phyloP scores from a whole-genome alignment of 441 rosid genomes.

The Isatis lusitanica region DNA sequence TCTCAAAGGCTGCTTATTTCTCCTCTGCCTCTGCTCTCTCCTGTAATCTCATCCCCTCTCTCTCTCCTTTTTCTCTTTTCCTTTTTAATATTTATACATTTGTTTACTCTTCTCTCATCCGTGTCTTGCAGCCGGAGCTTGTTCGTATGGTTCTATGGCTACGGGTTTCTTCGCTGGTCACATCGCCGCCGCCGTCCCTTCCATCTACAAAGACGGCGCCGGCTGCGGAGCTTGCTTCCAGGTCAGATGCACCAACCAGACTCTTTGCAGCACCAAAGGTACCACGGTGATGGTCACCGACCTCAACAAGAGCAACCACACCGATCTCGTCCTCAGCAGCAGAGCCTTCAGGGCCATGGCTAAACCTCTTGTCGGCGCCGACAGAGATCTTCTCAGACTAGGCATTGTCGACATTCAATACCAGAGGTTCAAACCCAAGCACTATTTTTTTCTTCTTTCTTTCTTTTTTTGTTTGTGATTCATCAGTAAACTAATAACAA shows the following conservation, averaged over 20 bases:
- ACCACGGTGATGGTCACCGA: slow-evolving; percentile 71
- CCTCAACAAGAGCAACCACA: slow-evolving; percentile 55
- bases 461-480: not conserved
- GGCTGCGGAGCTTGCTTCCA: slow-evolving; percentile 93
- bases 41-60: slow-evolving; percentile 38
- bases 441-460: no score
- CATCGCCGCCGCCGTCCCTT: slow-evolving; percentile 67
- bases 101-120: slow-evolving; percentile 13
- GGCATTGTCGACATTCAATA: slow-evolving; percentile 73
- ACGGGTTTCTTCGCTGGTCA: slow-evolving; percentile 56
- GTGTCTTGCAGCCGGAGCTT: slow-evolving; percentile 77
- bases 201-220: slow-evolving; percentile 78
- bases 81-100: no score
- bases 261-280: slow-evolving; percentile 60
- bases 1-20: slow-evolving; percentile 69
- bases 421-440: slow-evolving; percentile 43
- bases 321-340: slow-evolving; percentile 80
- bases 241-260: slow-evolving; percentile 72
- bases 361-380: slow-evolving; percentile 43
- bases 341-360: slow-evolving; percentile 85
- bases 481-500: not conserved
- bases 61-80: not conserved
- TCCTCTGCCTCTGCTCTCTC: slow-evolving; percentile 66
- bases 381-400: slow-evolving; percentile 47
- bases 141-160: slow-evolving; percentile 84